Conservation (phyloP, 257 asterid genomes). For the Phtheirospermum japonicum region DNA sequence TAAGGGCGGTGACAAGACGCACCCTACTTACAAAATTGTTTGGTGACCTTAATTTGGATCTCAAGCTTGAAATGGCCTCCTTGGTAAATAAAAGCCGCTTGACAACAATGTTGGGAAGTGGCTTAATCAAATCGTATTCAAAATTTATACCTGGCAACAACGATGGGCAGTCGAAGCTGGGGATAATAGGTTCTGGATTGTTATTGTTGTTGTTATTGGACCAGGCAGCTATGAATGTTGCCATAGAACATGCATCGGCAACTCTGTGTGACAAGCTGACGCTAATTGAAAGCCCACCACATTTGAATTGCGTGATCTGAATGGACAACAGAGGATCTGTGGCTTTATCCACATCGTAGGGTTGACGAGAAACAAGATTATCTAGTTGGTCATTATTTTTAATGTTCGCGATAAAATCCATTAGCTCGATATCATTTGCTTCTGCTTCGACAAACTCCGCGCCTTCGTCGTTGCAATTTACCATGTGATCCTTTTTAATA, state of each 20-base stretch:
- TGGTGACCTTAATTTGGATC: neutral
- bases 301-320: slow-evolving; percentile 10
- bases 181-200: neutral
- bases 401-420: neutral
- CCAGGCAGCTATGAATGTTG: slow-evolving; percentile 35
- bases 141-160: slow-evolving; percentile 26
- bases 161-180: slow-evolving; percentile 13
- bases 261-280: slow-evolving; percentile 15
- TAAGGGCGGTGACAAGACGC: neutral
- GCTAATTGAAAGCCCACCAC: slow-evolving; percentile 17
- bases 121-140: neutral
- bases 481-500: neutral
- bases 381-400: neutral
- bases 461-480: slow-evolving; percentile 22
- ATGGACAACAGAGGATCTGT: neutral
- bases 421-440: neutral
- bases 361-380: slow-evolving; percentile 15
- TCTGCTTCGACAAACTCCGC: slow-evolving; percentile 9
- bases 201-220: slow-evolving; percentile 11
- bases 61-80: slow-evolving; percentile 18
- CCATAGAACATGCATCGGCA: slow-evolving; percentile 11
- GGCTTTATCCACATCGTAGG: neutral
- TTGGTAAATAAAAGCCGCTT: slow-evolving; percentile 27
- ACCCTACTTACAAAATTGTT: neutral
- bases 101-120: neutral